phyloP scores from a whole-genome alignment of 306 rosid species.

The Hippophae tibetana region DNA sequence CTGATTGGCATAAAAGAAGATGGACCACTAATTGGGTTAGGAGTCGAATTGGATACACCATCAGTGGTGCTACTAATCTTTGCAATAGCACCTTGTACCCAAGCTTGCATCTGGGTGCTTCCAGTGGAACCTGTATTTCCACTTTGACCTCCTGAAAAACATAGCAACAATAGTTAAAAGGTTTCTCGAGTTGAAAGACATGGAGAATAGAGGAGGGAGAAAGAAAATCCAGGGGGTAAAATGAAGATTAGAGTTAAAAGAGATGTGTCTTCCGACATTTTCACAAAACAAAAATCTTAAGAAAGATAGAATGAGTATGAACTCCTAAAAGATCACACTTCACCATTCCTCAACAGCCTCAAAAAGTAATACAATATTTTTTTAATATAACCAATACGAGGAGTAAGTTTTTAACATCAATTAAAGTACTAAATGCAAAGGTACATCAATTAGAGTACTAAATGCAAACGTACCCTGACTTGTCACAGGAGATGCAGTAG shows the following conservation, averaged over 20 bases:
- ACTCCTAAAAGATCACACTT: background rate
- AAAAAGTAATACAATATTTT: background rate
- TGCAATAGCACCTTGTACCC: slow-evolving; percentile 99
- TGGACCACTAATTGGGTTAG: slow-evolving; percentile 86
- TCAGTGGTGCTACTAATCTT: slow-evolving; percentile 82
- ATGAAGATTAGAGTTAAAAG: background rate
- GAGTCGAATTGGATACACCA: slow-evolving; percentile 69
- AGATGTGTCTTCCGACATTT: too few relatives aligned
- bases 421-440: too few relatives aligned
- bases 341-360: background rate
- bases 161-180: background rate
- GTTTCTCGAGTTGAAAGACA: slow-evolving; percentile 1
- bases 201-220: background rate
- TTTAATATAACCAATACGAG: background rate
- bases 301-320: too few relatives aligned
- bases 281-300: too few relatives aligned
- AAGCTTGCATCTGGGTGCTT: slow-evolving; percentile 86
- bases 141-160: slow-evolving; percentile 59
- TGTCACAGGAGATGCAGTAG: slow-evolving; percentile 72
- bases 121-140: slow-evolving; percentile 69
- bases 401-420: background rate
- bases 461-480: slow-evolving; percentile 59
- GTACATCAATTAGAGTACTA: background rate
- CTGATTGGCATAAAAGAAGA: slow-evolving; percentile 93
- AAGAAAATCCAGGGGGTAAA: background rate